A percentile compares a stretch with the other conserved stretches of the same genome.
These are phyloP conservation scores for Aspergillus spinulosporus DNA, from an alignment of 2,329 filamentous ascomycete species.

Conservation along the genomic window DNA sequence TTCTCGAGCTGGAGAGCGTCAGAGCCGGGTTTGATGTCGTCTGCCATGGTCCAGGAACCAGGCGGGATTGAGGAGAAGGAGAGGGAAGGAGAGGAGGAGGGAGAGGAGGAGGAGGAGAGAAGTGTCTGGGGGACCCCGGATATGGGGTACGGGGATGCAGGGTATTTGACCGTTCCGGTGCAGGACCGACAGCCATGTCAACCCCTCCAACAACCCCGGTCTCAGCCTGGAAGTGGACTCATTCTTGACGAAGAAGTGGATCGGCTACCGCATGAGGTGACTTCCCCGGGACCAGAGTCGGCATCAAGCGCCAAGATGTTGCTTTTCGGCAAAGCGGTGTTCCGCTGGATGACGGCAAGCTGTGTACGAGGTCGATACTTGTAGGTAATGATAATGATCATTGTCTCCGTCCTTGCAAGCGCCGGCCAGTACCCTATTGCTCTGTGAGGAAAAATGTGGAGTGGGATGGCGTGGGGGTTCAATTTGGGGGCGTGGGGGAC, in stretches of 20 bases:
- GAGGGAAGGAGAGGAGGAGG: not conserved
- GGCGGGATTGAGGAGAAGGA: not conserved
- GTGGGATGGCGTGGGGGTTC: not conserved
- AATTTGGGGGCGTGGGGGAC: conserved; percentile 3
- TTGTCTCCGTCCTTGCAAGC: too few species aligned
- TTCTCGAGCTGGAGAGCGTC: conserved; percentile 4
- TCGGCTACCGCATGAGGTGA: not conserved
- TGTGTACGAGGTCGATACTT: not conserved
- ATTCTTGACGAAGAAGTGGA: not conserved
- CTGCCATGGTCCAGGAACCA: not conserved
- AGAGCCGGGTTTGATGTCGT: conserved; percentile 3
- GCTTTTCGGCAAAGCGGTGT: not conserved
- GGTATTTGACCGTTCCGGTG: not conserved
- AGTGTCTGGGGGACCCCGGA: not conserved
- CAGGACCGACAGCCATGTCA: not conserved
- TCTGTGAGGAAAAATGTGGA: not conserved
- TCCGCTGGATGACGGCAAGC: not conserved
- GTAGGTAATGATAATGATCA: not conserved
- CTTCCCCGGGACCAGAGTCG: not conserved
- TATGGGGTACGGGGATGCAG: not conserved
- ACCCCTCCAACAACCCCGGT: not conserved
- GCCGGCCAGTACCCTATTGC: not conserved
- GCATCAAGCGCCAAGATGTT: not conserved
- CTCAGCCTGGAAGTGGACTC: not conserved
- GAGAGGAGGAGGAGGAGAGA: not conserved